A percentile compares a stretch with the other conserved stretches of the same genome.
phyloP scores from a whole-genome alignment of 371 early-diverging fungal genomes.

The Rhizopus sp. region DNA sequence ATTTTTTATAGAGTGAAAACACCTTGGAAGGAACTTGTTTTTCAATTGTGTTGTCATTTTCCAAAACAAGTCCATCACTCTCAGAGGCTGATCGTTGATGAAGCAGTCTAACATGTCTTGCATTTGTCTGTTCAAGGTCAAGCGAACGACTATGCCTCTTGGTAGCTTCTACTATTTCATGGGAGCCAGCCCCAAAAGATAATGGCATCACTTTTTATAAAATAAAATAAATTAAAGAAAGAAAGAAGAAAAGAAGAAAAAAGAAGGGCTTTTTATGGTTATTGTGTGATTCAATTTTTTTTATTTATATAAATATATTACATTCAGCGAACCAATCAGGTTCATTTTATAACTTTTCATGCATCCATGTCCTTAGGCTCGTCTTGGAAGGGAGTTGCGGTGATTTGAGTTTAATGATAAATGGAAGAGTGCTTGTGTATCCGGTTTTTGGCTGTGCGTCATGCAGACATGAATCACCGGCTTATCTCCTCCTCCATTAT shows the following conservation, averaged over 20 bases:
- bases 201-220: background rate
- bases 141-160: constrained; percentile 24
- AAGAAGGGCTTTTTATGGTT: background rate
- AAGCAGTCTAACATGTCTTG: constrained; percentile 2
- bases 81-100: constrained; percentile 25
- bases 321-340: background rate
- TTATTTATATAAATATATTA: background rate
- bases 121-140: constrained; percentile 18
- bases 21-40: constrained; percentile 4
- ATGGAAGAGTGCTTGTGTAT: constrained; percentile 47
- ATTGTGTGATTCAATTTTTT: background rate
- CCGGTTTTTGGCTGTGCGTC: constrained; percentile 47
- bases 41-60: constrained; percentile 2
- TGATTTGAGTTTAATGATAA: constrained; percentile 23
- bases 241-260: constrained; percentile 7
- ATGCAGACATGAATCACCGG: constrained; percentile 52
- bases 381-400: constrained; percentile 18
- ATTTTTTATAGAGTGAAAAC: constrained; percentile 25
- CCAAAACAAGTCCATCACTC: constrained; percentile 14
- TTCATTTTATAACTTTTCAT: background rate
- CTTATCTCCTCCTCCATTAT: constrained; percentile 39
- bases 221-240: constrained; percentile 9
- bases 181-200: constrained; percentile 24
- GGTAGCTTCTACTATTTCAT: constrained; percentile 3
- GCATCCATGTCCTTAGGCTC: background rate